Evolutionary conservation across 768 basidiomycete genomes (phyloP).

Genomic region (Udeniomyces megalosporus): DNA sequence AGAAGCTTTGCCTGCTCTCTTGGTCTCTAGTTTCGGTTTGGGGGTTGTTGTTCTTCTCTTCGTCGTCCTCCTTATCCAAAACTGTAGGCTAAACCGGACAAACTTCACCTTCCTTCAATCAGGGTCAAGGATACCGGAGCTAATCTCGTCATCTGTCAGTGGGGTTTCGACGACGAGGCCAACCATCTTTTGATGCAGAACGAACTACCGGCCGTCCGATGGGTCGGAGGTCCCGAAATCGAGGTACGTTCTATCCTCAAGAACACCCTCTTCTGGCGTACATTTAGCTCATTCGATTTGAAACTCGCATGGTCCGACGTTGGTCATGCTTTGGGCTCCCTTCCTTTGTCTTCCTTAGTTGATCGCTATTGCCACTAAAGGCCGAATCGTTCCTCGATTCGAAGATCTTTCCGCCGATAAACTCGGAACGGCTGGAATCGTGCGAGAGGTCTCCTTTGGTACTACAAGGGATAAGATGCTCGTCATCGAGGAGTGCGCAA

Average conservation of each 20-base stretch:
- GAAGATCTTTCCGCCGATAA: slow-evolving; percentile 86
- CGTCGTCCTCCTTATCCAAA: too few species aligned
- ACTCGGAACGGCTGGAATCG: slow-evolving; percentile 81
- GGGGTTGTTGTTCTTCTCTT: too few species aligned
- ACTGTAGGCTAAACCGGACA: neutral
- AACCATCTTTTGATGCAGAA: slow-evolving; percentile 98
- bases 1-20: neutral
- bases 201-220: slow-evolving; percentile 86
- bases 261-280: neutral
- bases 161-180: slow-evolving; percentile 99
- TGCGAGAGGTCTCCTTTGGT: slow-evolving; percentile 87
- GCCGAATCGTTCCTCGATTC: slow-evolving; percentile 93
- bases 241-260: slow-evolving; percentile 46
- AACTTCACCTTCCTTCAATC: neutral
- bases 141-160: slow-evolving; percentile 97
- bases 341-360: slow-evolving; percentile 41
- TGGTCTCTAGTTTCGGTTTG: too few species aligned
- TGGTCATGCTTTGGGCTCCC: neutral
- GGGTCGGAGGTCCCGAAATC: slow-evolving; percentile 99
- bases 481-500: slow-evolving; percentile 96
- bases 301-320: neutral
- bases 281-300: neutral
- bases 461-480: slow-evolving; percentile 99
- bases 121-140: slow-evolving; percentile 65
- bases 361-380: slow-evolving; percentile 95